Percentiles rank a stretch among this genome's conserved stretches.
These are phyloP conservation scores for Austroboletus rostrupii DNA, from an alignment of 1,284 basidiomycete species.

Conservation along the genomic window DNA sequence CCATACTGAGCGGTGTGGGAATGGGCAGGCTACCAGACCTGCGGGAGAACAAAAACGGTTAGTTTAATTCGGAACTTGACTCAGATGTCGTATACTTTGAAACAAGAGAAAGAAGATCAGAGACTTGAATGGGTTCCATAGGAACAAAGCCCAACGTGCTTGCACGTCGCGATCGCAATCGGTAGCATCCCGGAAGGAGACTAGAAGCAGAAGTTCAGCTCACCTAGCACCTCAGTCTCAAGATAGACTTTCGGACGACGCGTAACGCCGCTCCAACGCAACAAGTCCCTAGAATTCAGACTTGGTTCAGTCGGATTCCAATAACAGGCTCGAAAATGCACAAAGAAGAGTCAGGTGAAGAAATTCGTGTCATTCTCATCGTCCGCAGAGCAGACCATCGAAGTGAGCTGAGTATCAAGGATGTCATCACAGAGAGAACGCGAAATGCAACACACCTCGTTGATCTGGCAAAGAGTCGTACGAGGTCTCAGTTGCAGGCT, in stretches of 20 bases:
- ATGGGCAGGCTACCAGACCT: slow-evolving; percentile 2
- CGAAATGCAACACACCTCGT: slow-evolving; percentile 12
- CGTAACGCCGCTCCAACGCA: background rate
- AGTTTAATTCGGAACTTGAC: slow-evolving; percentile 18
- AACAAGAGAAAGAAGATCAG: slow-evolving; percentile 38
- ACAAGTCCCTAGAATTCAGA: too few species aligned
- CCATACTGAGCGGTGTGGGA: slow-evolving; percentile 3
- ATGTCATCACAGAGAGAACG: slow-evolving; percentile 40
- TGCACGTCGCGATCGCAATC: slow-evolving; percentile 56
- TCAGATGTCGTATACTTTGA: background rate
- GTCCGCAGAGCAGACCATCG: slow-evolving; percentile 40
- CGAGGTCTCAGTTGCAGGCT: too few species aligned
- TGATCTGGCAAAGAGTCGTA: slow-evolving; percentile 8
- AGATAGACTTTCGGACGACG: background rate
- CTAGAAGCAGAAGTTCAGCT: slow-evolving; percentile 10
- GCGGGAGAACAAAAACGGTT: slow-evolving; percentile 8
- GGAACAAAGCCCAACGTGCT: slow-evolving; percentile 55
- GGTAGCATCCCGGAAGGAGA: slow-evolving; percentile 42
- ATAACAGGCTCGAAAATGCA: background rate
- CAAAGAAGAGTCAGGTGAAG: slow-evolving; percentile 34
- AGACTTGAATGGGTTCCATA: slow-evolving; percentile 77
- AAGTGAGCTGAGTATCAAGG: slow-evolving; percentile 60
- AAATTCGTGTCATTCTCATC: slow-evolving; percentile 50
- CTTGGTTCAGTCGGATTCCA: slow-evolving; percentile 5
- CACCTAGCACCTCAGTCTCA: slow-evolving; percentile 7